Conservation (phyloP, 2,329 filamentous ascomycete species). For the Rhinocladiella similis region DNA sequence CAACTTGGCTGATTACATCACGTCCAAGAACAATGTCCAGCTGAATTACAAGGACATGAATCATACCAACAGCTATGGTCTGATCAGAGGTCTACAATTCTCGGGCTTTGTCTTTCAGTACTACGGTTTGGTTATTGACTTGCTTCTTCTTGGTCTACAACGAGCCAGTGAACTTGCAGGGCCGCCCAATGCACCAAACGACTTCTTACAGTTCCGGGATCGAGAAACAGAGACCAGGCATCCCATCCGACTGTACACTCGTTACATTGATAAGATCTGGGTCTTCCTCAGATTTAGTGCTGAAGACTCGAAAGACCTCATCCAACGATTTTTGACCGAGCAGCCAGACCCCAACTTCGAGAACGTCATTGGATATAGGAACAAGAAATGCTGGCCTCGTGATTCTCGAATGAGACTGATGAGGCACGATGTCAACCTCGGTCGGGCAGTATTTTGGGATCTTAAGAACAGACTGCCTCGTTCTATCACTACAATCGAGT, state of each 20-base stretch:
- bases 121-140: slow-evolving; percentile 92
- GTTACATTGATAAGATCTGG: slow-evolving; percentile 98
- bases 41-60: slow-evolving; percentile 99
- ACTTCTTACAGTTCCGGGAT: slow-evolving; percentile 96
- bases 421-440: slow-evolving; percentile 97
- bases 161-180: slow-evolving; percentile 98
- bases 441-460: slow-evolving; percentile 97
- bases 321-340: slow-evolving; percentile 96
- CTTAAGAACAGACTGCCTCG: slow-evolving; percentile 93
- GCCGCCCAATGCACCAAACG: slow-evolving; percentile 88
- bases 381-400: slow-evolving; percentile 99
- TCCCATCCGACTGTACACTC: slow-evolving; percentile 94
- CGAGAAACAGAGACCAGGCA: slow-evolving; percentile 88
- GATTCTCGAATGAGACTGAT: slow-evolving; percentile 98
- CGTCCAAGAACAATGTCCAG: slow-evolving; percentile 98
- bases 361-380: slow-evolving; percentile 98
- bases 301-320: slow-evolving; percentile 91
- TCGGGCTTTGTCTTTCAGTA: slow-evolving; percentile 99
- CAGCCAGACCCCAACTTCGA: slow-evolving; percentile 99
- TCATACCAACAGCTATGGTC: slow-evolving; percentile 96
- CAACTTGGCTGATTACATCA: slow-evolving; percentile 98
- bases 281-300: slow-evolving; percentile 92
- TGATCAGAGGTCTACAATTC: slow-evolving; percentile 97
- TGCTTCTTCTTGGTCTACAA: slow-evolving; percentile 87
- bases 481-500: slow-evolving; percentile 95